Base-by-base conservation (phyloP, 73 alveolate species). In the Paramecium primaurelia region DNA sequence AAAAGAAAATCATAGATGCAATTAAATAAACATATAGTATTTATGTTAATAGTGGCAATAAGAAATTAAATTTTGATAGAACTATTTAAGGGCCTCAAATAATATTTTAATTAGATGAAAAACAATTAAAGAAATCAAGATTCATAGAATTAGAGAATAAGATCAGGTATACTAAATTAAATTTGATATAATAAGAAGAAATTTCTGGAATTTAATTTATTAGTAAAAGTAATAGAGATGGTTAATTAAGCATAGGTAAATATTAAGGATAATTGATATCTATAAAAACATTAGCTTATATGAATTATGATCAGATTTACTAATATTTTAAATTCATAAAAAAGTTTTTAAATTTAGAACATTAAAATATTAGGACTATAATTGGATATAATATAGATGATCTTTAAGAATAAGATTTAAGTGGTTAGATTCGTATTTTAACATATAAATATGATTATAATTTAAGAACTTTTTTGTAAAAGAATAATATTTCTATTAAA, bases 171-270 rank as follows among this genome's bases (percentile, higher is more conserved):
- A 8, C 51, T 6, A 64, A 73, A 80, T 45, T 80, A 49, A 80
- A 80, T 42, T 26, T 80, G 6, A 28, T 80, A 10, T 25, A 40
- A 25, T 8, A 36, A 6, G 77, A 80, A 8, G 28, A 45, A 2
- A 49, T 80, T 8, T n/a, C 18, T 6, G 73, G 45, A 38, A 25
- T 45, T 5, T 32, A 45, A 80, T 80, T 80, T 80, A 40, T 80
- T 25, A 25, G 91, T 45, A 80, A 80, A 80, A 32, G 54, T 28
- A 80, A 80, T 44, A 10, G 77, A 80, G 91, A 80, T 25, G 77
- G 77, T 8, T 2, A 80, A 47, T 12, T 80, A 18, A 38, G 34
- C 30, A 14, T 32, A 26, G 75, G 71, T 8, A 20, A 4, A 80
- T 47, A 80, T 45, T 25, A 45, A 32, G 73, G 58, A 3, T 14